Conservation (phyloP, 495 filamentous ascomycete species). For the Aspergillus indologenus region DNA sequence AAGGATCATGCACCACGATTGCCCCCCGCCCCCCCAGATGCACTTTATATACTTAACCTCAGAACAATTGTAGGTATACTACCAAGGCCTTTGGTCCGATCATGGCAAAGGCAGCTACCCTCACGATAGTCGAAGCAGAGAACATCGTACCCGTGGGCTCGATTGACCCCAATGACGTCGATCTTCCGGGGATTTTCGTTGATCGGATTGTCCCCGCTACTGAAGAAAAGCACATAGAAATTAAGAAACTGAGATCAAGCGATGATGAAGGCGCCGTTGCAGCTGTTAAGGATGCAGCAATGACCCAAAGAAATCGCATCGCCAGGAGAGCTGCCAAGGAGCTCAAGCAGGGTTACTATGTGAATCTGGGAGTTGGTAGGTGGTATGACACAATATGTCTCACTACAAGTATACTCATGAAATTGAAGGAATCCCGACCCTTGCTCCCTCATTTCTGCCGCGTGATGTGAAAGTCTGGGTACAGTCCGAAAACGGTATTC, state of each 20-base stretch:
- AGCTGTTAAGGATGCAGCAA: slow-evolving; percentile 58
- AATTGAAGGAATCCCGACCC: slow-evolving; percentile 66
- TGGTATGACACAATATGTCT: slow-evolving; percentile 22
- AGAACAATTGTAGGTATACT: slow-evolving; percentile 35
- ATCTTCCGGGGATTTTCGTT: slow-evolving; percentile 88
- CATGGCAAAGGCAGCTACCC: slow-evolving; percentile 82
- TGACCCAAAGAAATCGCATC: slow-evolving; percentile 74
- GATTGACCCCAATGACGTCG: slow-evolving; percentile 74
- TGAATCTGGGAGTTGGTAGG: slow-evolving; percentile 89
- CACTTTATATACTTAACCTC: slow-evolving; percentile 5
- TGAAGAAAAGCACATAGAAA: slow-evolving; percentile 75
- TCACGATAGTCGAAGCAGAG: slow-evolving; percentile 91
- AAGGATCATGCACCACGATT: slow-evolving; percentile 14
- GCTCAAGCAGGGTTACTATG: slow-evolving; percentile 91
- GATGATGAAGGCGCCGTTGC: slow-evolving; percentile 43
- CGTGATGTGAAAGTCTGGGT: slow-evolving; percentile 76
- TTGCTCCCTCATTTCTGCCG: slow-evolving; percentile 79
- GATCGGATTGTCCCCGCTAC: slow-evolving; percentile 78
- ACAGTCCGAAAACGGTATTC: slow-evolving; percentile 88
- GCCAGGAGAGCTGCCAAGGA: slow-evolving; percentile 83
- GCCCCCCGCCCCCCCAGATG: slow-evolving; percentile 22
- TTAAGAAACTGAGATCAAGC: slow-evolving; percentile 66
- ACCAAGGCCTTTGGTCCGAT: slow-evolving; percentile 71
- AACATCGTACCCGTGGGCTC: slow-evolving; percentile 82
- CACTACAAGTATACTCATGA: background rate